Evolutionary conservation across 495 filamentous ascomycete genomes (phyloP), one percentile per base, ranked within the genome.

Genomic region (Aspergillus olivimuriae): DNA sequence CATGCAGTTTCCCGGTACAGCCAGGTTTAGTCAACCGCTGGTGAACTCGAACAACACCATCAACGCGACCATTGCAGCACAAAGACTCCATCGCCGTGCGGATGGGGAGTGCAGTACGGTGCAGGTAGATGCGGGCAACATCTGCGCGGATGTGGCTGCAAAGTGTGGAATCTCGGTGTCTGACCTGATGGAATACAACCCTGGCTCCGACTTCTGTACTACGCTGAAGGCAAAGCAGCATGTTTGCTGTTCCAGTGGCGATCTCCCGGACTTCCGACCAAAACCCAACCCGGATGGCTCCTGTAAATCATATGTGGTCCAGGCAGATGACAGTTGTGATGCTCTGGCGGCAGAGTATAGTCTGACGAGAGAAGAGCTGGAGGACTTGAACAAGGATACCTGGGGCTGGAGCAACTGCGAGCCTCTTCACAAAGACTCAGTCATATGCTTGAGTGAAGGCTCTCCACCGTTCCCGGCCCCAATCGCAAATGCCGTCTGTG

Each of bases 361-460:
- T 20, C 21, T 76, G 2, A 63, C 63, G 12, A 38, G 42, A 1
- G 31, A 43, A 11, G 55, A 67, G 2, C 32, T 69, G 3, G 41
- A 59, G 10, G 44, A 38, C 11, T 61, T 53, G 48, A 69, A 69
- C 50, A 51, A 51, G 15, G 28, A 56, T 11, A 65, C 47, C 4
- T 77, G 72, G 71, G 73, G 59, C 23, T 78, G 72, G 71, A 50
- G 36, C 14, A 70, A 68, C 28, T 80, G 76, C 50, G 40, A 45
- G 5, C 22, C 33, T 8, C 45, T 78, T n/a, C 38, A 38, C 12
- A 21, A 36, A 10, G 34, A 45, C 2, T 1, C 32, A 48, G 32
- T 17, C 9, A 76, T 80, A 14, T 78, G 76, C 47, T 31, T 80
- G 2, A 76, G 73, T 50, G 44, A 49, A 2, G 76, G 76, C 2